Evolutionary conservation across 148 eudicot species (phyloP), one percentile per base, ranked within the genome.

Genomic region (Heliosperma pusillum): DNA sequence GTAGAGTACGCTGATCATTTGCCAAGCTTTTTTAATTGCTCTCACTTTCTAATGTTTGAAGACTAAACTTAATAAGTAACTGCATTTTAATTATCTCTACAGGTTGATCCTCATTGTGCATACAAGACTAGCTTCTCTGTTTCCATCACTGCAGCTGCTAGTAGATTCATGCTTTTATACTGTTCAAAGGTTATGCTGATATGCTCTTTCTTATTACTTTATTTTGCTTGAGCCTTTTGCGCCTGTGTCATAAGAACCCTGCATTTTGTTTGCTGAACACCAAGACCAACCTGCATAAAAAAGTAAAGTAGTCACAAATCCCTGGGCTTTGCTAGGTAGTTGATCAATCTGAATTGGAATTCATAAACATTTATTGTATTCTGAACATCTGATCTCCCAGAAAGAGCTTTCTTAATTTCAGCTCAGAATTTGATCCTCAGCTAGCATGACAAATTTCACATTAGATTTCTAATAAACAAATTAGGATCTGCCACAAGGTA

Each of bases 101-200:
- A 95, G 99, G 89, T 86, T 65, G 99, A 95, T 70, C 99, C 99
- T 7, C 99, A 95, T 80, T 95, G 99, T 82, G 91, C 99, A 7
- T 95, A 90, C 74, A 84, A 76, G 86, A 83, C 82, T 26, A 90
- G 88, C 76, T 76, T 86, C 76, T 66, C 88, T 70, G 88, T 87
- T 72, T 89, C 96, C 66, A 17, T 84, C 55, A 78, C 87, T 73
- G 89, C 93, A 24, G 86, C 96, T 77, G 90, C 92, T 26, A 83
- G 86, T 66, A 86, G 99, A 88, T 95, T 95, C 82, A 69, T 90
- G 81, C 92, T 95, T 82, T 69, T 92, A 77, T 95, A 92, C 80
- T 73, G 78, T 75, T 78, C 91, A 24, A 88, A 95, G 99, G 99
- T 95, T 81, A 85, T 70, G 64, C 45, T 27, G 42, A 44, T 70